Evolutionary conservation across 441 rosid genomes (phyloP), one percentile per base, ranked within the genome.

Genomic region (Gossypium armourianum): DNA sequence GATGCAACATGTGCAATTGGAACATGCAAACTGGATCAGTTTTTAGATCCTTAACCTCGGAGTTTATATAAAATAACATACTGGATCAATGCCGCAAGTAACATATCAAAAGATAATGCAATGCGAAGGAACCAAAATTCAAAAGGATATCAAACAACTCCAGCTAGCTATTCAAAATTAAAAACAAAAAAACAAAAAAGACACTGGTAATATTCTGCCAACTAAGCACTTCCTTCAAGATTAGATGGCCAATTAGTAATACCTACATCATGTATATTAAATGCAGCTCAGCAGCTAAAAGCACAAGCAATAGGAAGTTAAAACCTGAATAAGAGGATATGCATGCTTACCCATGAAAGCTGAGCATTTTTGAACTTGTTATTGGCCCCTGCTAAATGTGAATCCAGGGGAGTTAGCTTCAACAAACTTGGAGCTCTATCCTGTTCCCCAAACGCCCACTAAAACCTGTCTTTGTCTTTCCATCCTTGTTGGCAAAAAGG

Each of bases 381-480:
- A 75, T 86, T 74, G 9, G 75, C 74, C 73, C 97, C 98, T 75
- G 97, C 98, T 75, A 84, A 81, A 80, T 93, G 93, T 4, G 97
- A 85, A 72, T 91, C 98, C 56, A 93, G 58, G 61, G 96, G 98
- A 77, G 83, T 86, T 73, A 93, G 81, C 88, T 90, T 93, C 66
- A 93, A 76, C 82, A 91, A 71, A 80, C 98, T 85, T 6, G 97
- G 98, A 47, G 97, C 94, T 9, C 91, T 79, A 92, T 90, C 75
- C 76, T 91, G 73, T 92, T 90, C 19, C 97, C 98, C 97, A 91
- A 91, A 36, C 96, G 94, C 71, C 97, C 96, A 72, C 64, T 79
- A 24, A 94, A 94, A 28, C 98, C 97, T 23, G 90, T 90, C 83
- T 92, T 91, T 15, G 84, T 82, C 77, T 83, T 86, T 36, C 99